Conservation (phyloP, 306 rosid species). For the Begonia peltatifolia region DNA sequence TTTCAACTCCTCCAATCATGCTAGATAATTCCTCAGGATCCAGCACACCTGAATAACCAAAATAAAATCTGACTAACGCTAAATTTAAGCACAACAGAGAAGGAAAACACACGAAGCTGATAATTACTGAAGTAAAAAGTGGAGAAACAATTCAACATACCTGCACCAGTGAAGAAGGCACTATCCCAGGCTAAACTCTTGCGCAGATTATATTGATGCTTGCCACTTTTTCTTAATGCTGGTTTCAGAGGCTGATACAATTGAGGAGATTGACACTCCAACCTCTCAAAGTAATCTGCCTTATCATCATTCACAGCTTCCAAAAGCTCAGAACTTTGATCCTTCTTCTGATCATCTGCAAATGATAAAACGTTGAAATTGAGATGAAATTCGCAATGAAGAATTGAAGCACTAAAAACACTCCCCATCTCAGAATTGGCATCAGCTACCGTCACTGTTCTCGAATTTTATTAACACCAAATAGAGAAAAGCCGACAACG, state of each 20-base stretch:
- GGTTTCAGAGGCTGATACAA: constrained; percentile 29
- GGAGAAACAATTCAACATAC: constrained; percentile 18
- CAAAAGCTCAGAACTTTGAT: constrained; percentile 11
- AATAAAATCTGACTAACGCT: constrained; percentile 1
- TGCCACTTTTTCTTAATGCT: constrained; percentile 35
- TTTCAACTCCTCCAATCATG: constrained; percentile 61
- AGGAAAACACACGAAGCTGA: not conserved
- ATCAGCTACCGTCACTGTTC: no score
- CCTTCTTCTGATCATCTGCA: constrained; percentile 32
- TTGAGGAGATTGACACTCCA: constrained; percentile 27
- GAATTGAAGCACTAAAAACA: no score
- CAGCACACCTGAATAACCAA: constrained; percentile 55
- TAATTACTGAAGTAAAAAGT: not conserved
- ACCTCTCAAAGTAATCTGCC: constrained; percentile 23
- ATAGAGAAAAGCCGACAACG: not conserved
- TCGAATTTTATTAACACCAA: not conserved
- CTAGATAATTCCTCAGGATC: constrained; percentile 74
- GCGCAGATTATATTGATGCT: constrained; percentile 56
- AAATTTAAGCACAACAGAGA: not conserved
- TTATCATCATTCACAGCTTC: constrained; percentile 28
- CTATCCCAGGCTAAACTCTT: constrained; percentile 95
- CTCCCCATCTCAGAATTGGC: no score
- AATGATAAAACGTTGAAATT: not conserved
- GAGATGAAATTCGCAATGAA: no score
- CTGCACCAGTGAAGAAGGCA: constrained; percentile 91